Evolutionary conservation across 306 rosid genomes (phyloP), one percentile per base, ranked within the genome.

Genomic region (Carpinus viminea): DNA sequence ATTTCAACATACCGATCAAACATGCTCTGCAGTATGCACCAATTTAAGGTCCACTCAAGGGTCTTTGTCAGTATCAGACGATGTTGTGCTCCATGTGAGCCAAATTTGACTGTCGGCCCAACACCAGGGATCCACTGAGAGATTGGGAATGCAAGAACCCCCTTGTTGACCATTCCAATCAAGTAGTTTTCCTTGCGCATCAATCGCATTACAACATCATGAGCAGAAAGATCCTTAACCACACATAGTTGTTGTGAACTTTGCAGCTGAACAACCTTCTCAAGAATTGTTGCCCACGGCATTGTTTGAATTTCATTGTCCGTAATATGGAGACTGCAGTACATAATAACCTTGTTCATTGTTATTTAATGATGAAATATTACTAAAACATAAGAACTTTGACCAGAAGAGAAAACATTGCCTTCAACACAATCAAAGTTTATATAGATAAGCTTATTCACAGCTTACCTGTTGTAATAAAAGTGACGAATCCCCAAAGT

Each of bases 131-230:
- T 79, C 98, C 97, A 93, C 46, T 84, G 86, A 16, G 97, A 90
- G 85, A 95, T 86, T 45, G 99, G 98, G 78, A 95, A 93, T 71
- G 98, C 93, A 77, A 95, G 96, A 54, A 95, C 88, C 66, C 98
- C 98, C 82, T 91, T 93, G 91, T 95, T 95, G 57, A 95, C 87
- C 97, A 95, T 90, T 77, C 99, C 98, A 28, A 95, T 93, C 79
- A 95, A 83, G 85, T 93, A 95, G 83, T 95, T 95, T 82, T 95
- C 98, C 88, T 93, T 95, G 82, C 99, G 92, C 99, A 95, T 95
- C 85, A 95, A 75, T 38, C 99, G 91, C 98, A 93, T 93, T 43
- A 95, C 86, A 75, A 93, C 85, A 77, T 95, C 97, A 80, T 95
- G 99, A 70, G 91, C 96, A 89, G 98, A 87, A 78, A 93, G 97